phyloP scores from a whole-genome alignment of 78 protist species.

The Thecamonas trahens region DNA sequence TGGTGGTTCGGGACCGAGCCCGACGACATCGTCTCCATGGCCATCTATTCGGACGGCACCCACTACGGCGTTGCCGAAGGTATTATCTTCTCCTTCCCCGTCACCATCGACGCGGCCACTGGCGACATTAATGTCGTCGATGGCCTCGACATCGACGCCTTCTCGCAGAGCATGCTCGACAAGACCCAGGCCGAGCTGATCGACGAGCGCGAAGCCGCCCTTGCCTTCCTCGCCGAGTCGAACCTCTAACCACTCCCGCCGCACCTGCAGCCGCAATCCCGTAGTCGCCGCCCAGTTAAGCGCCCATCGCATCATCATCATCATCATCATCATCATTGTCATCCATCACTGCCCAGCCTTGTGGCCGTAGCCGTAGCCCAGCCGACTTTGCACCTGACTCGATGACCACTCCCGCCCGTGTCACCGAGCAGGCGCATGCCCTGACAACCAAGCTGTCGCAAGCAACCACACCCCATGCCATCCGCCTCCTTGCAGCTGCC shows the following conservation, averaged over 20 bases:
- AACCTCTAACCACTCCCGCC: no score
- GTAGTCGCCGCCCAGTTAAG: no score
- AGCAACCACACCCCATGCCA: background rate
- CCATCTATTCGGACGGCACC: slow-evolving; percentile 42
- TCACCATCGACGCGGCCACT: slow-evolving; percentile 11
- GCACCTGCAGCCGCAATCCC: no score
- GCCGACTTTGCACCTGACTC: no score
- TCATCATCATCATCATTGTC: no score
- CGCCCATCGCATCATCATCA: no score
- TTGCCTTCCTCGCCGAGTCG: no score
- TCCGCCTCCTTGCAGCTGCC: background rate
- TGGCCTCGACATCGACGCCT: slow-evolving; percentile 50
- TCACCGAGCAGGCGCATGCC: background rate
- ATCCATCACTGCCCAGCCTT: no score
- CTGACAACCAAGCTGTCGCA: background rate
- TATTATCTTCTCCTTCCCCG: slow-evolving; percentile 65
- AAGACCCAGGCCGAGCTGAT: slow-evolving; percentile 67
- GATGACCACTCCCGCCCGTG: no score
- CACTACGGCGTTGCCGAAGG: slow-evolving; percentile 55
- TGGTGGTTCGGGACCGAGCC: slow-evolving; percentile 47
- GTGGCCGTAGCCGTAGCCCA: no score
- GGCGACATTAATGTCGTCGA: background rate
- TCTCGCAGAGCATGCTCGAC: slow-evolving; percentile 44
- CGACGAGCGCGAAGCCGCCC: no score
- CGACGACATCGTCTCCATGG: slow-evolving; percentile 64